These are phyloP conservation scores for Solanum ossicruentum DNA, from an alignment of 257 asterid genomes.

Conservation along the genomic window DNA sequence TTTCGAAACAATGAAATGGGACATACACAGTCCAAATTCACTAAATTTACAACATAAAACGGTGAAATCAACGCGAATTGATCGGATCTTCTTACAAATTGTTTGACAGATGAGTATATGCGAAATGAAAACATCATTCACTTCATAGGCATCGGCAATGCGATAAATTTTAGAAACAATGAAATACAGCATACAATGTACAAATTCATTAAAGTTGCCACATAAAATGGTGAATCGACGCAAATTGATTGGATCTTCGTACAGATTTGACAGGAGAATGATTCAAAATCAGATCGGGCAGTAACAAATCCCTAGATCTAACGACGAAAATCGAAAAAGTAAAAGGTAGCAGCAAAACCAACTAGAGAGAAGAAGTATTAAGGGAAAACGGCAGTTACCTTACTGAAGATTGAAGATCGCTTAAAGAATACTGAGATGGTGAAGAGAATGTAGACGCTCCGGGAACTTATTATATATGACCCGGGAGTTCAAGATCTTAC, in stretches of 20 bases:
- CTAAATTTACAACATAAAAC: not conserved
- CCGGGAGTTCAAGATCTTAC: not conserved
- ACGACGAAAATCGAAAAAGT: not conserved
- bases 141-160: not conserved
- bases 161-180: not conserved
- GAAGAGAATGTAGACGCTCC: not conserved
- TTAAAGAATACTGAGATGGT: not conserved
- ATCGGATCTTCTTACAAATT: not conserved
- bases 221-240: not conserved
- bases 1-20: not conserved
- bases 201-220: not conserved
- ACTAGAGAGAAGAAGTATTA: not conserved
- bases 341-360: not conserved
- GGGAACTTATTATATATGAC: not conserved
- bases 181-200: not conserved
- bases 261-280: not conserved
- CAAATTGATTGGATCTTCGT: not conserved
- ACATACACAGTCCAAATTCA: not conserved
- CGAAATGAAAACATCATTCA: not conserved
- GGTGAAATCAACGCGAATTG: not conserved
- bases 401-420: not conserved
- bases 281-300: not conserved
- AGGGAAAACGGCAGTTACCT: not conserved
- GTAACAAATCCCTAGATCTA: constrained; percentile 2
- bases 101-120: not conserved